Percentiles rank a stretch among this genome's conserved stretches.
Conservation (phyloP, 345 rosid genomes). For the Dipteronia sinensis region DNA sequence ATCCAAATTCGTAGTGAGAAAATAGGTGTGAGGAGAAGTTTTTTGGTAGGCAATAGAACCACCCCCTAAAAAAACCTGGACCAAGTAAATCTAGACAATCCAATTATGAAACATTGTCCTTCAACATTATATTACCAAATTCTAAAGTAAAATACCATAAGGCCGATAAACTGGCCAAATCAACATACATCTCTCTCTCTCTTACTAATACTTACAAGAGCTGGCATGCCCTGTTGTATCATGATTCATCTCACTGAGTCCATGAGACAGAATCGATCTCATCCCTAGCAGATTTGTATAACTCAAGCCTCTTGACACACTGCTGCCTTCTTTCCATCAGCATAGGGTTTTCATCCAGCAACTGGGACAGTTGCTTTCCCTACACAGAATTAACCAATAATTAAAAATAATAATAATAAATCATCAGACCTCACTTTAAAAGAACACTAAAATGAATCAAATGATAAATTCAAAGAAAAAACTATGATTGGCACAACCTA, state of each 20-base stretch:
- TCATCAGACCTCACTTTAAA: not conserved
- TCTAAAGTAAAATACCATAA: not conserved
- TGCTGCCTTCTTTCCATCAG: slow-evolving; percentile 54
- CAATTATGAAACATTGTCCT: not conserved
- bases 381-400: slow-evolving; percentile 14
- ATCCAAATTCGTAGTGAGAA: no score
- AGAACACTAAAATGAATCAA: not conserved
- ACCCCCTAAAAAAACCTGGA: no score
- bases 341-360: slow-evolving; percentile 57
- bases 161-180: not conserved
- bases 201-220: not conserved
- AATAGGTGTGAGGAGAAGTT: no score
- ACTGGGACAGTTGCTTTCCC: slow-evolving; percentile 44
- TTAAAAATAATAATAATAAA: not conserved
- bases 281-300: slow-evolving; percentile 52
- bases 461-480: no score
- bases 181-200: slow-evolving; percentile 2
- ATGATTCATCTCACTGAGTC: slow-evolving; percentile 22
- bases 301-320: slow-evolving; percentile 50
- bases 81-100: not conserved
- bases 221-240: not conserved
- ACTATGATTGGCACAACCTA: not conserved
- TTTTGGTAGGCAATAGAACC: no score
- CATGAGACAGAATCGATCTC: slow-evolving; percentile 54
- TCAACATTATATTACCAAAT: not conserved